Conservation (phyloP, 129 eudicot species). For the Flaveria trinervia region DNA sequence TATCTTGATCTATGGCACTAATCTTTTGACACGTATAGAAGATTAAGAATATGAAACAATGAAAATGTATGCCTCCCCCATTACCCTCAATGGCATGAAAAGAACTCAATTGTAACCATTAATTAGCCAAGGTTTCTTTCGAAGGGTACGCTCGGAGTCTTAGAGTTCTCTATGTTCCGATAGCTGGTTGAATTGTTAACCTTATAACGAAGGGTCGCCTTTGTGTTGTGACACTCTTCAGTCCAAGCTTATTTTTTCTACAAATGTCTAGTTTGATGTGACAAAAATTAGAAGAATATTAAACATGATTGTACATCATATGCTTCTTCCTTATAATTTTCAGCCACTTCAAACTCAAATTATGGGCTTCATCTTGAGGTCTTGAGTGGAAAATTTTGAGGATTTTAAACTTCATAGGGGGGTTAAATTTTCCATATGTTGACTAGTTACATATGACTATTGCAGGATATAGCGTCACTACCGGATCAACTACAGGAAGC, state of each 20-base stretch:
- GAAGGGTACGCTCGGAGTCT: neutral
- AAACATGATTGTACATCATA: neutral
- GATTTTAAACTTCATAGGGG: neutral
- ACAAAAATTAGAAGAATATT: too few species aligned
- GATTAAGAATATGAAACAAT: neutral
- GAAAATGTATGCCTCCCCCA: neutral
- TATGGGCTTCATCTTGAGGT: neutral
- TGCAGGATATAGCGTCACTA: constrained; percentile 56
- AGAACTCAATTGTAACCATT: neutral
- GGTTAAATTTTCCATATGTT: neutral
- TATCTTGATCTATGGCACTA: neutral
- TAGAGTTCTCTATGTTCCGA: too few species aligned
- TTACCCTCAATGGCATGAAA: neutral
- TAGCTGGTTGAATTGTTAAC: too few species aligned
- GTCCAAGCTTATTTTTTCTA: too few species aligned
- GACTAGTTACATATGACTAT: neutral
- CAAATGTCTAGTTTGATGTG: too few species aligned
- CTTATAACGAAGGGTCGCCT: too few species aligned
- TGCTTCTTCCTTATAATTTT: neutral
- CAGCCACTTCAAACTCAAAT: neutral
- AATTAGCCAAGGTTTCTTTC: neutral
- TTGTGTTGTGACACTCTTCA: too few species aligned
- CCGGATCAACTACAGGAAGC: constrained; percentile 82
- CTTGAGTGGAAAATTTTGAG: constrained; percentile 1
- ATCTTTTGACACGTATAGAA: neutral